Base-by-base conservation (phyloP, 2,329 filamentous ascomycete species). In the Aureobasidium sp. region DNA sequence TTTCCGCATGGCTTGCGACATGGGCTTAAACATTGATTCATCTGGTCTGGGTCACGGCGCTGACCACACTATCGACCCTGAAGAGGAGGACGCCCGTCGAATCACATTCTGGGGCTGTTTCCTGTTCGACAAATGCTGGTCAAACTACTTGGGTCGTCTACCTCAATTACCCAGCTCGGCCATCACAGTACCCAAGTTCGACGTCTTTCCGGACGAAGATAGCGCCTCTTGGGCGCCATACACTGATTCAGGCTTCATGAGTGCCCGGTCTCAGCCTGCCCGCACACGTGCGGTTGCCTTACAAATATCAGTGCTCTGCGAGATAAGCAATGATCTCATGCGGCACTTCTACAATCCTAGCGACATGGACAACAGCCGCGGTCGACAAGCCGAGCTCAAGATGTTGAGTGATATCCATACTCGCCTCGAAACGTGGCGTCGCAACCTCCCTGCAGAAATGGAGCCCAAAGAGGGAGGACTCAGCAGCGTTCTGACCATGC, bases 111-210 rank as follows among this genome's bases (percentile, higher is more conserved):
- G 94, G 94, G 94, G 94, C 7, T 97, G 92, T 73, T 97, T 94
- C 74, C 77, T 96, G n/a, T 96, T 97, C 73, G 94, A 99, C 78
- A 97, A 97, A 81, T 96, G 91, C 74, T 97, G 93, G 92, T 96
- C 92, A 55, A 97, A 97, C 73, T 97, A 97, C 69, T 83, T 97
- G 29, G 93, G 94, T 52, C 87, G 94, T 47, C 81, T 97, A 65
- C 93, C 94, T 12, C 93, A 97, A 73, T 79, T 97, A 12, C 87
- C 90, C 0, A 87, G 85, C 45, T 85, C 86, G 34, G 89, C 89
- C 8, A 89, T 91, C 68, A 96, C 88, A 37, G 90, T 91, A 0
- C 88, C 90, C 29, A 96, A 93, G 72, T 89, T 91, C 66, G 92
- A 97, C 64, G 90, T 97, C 12, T 94, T 96, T 67, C 91, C 91